These are phyloP conservation scores for Russula griseocarnosa DNA, from an alignment of 768 basidiomycete genomes.

Conservation along the genomic window DNA sequence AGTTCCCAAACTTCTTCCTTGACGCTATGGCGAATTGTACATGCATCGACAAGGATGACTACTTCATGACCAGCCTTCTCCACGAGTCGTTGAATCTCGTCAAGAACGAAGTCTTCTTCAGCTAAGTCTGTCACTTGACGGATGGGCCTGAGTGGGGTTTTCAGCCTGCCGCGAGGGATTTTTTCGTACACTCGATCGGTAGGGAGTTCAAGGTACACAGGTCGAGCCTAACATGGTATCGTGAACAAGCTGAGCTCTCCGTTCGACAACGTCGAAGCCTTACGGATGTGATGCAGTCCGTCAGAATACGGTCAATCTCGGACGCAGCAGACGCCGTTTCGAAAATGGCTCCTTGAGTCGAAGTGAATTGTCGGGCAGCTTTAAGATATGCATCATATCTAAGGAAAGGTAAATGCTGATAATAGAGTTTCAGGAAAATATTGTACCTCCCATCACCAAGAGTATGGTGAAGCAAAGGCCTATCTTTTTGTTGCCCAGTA, in stretches of 20 bases:
- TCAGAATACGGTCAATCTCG: constrained; percentile 77
- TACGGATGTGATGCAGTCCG: constrained; percentile 43
- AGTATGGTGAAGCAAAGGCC: constrained; percentile 82
- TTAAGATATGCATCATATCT: constrained; percentile 78
- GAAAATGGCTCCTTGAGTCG: constrained; percentile 58
- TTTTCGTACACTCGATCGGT: constrained; percentile 72
- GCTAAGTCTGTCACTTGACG: constrained; percentile 52
- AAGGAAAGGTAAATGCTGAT: neutral
- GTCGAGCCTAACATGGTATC: constrained; percentile 54
- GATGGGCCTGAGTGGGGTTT: constrained; percentile 50
- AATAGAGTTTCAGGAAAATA: neutral
- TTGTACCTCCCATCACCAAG: constrained; percentile 72
- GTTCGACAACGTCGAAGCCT: neutral
- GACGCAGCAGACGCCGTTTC: constrained; percentile 51
- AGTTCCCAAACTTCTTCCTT: constrained; percentile 60
- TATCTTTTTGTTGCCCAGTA: constrained; percentile 63
- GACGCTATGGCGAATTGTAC: constrained; percentile 68
- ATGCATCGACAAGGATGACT: constrained; percentile 78
- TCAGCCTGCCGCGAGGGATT: constrained; percentile 61
- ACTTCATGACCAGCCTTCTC: constrained; percentile 59
- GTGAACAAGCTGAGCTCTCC: neutral
- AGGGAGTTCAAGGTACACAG: constrained; percentile 83
- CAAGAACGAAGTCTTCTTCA: constrained; percentile 65
- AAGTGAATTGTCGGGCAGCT: constrained; percentile 71
- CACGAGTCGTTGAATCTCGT: constrained; percentile 64